A percentile compares a stretch with the other conserved stretches of the same genome.
Evolutionary conservation across 108 stramenopile genomes (phyloP).

Genomic region (Cyclotella baltica): DNA sequence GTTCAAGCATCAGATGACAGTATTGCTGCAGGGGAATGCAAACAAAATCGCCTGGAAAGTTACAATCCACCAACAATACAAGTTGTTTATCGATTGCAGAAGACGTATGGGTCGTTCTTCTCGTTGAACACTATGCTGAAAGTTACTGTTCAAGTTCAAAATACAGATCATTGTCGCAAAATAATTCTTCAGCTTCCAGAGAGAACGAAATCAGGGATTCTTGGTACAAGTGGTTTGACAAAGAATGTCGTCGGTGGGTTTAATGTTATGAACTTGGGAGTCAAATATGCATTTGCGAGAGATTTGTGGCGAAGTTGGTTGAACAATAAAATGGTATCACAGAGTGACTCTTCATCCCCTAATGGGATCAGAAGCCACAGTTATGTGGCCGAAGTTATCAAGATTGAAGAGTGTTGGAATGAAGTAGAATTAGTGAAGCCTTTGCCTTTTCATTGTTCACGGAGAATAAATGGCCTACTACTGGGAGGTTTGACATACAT

Average conservation of each 20-base stretch:
- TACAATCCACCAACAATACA: constrained; percentile 19
- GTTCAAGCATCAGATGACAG: constrained; percentile 52
- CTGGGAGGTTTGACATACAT: constrained; percentile 11
- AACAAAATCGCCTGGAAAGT: neutral
- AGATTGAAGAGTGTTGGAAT: constrained; percentile 50
- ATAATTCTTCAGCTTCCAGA: constrained; percentile 8
- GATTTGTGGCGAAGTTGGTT: constrained; percentile 6
- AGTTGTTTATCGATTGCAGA: constrained; percentile 25
- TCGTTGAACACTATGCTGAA: constrained; percentile 19
- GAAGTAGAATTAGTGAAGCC: constrained; percentile 32
- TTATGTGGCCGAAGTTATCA: constrained; percentile 40
- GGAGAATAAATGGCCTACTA: constrained; percentile 40
- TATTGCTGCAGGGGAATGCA: constrained; percentile 13
- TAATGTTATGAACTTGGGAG: neutral
- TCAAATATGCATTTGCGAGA: neutral
- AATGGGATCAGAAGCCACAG: neutral
- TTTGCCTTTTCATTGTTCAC: constrained; percentile 30
- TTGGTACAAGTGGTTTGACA: constrained; percentile 19
- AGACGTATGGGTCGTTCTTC: constrained; percentile 18
- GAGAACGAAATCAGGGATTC: constrained; percentile 11
- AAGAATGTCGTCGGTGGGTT: constrained; percentile 5
- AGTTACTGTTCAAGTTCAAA: constrained; percentile 35
- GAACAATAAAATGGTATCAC: neutral
- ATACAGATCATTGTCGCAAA: constrained; percentile 3
- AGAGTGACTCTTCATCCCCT: neutral